Evolutionary conservation across 23 red algal genomes (phyloP).

Genomic region (Gracilaria gracilis): DNA sequence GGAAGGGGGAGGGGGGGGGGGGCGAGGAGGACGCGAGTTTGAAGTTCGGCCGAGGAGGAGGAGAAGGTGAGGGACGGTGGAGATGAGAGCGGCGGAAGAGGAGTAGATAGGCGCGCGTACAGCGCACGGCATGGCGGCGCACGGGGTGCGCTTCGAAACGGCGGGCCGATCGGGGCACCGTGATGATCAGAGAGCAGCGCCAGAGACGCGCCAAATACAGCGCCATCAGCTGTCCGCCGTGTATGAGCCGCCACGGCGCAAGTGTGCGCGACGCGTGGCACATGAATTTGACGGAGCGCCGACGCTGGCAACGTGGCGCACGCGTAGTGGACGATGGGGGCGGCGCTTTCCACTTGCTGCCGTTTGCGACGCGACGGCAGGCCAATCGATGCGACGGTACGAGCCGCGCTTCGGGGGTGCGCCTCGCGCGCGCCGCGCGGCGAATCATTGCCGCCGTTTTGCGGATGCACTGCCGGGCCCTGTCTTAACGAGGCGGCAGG

Average conservation of each 20-base stretch:
- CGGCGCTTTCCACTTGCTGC: constrained; percentile 23
- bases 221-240: background rate
- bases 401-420: background rate
- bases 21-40: background rate
- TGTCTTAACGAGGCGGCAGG: too few species aligned
- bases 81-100: background rate
- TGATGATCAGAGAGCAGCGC: background rate
- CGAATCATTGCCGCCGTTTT: background rate
- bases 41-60: background rate
- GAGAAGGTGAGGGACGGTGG: constrained; percentile 1
- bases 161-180: background rate
- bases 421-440: background rate
- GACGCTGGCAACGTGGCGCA: background rate
- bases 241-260: background rate
- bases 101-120: background rate
- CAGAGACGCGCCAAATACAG: too few species aligned
- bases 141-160: background rate
- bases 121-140: background rate
- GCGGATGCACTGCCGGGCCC: background rate
- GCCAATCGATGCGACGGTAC: background rate
- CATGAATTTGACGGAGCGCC: background rate
- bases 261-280: constrained; percentile 1
- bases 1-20: background rate
- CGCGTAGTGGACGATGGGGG: background rate
- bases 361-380: background rate